These are phyloP conservation scores for Lolium multiflorum DNA, from an alignment of 176 grass and related monocot species.

Conservation along the genomic window DNA sequence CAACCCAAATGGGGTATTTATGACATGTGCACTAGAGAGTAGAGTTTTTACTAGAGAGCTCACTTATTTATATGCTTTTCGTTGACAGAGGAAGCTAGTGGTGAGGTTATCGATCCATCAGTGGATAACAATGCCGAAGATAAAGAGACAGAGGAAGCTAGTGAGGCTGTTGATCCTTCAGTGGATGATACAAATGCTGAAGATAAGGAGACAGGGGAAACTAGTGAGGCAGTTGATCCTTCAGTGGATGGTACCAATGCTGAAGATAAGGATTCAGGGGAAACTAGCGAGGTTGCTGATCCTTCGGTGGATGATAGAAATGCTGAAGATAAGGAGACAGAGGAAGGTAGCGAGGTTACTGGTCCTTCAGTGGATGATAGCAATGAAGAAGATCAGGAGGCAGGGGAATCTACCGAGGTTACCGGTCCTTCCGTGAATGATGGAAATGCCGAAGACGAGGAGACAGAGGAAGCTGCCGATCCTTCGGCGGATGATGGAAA, in stretches of 20 bases:
- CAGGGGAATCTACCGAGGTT: constrained; percentile 36
- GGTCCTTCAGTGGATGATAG: constrained; percentile 60
- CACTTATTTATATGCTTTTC: constrained; percentile 22
- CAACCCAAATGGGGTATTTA: constrained; percentile 2
- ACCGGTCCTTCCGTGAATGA: constrained; percentile 60
- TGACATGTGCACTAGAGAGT: not conserved
- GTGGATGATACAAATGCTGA: constrained; percentile 36
- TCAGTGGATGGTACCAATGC: constrained; percentile 46
- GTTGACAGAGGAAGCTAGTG: constrained; percentile 50
- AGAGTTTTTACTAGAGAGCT: not conserved
- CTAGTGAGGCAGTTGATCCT: constrained; percentile 62
- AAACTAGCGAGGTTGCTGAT: constrained; percentile 49
- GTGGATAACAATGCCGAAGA: constrained; percentile 39
- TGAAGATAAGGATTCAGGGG: constrained; percentile 36
- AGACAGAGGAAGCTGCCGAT: constrained; percentile 53
- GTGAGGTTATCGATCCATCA: constrained; percentile 66
- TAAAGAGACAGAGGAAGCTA: constrained; percentile 47
- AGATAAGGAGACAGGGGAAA: constrained; percentile 44
- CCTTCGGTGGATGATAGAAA: constrained; percentile 52
- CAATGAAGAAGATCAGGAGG: constrained; percentile 37
- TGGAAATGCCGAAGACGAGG: constrained; percentile 36
- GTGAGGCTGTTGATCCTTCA: constrained; percentile 66
- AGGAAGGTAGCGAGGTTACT: constrained; percentile 58
- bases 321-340: constrained; percentile 40
- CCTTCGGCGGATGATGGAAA: constrained; percentile 52